Conservation (phyloP, 2,329 filamentous ascomycete species). For the Fusarium sp. region DNA sequence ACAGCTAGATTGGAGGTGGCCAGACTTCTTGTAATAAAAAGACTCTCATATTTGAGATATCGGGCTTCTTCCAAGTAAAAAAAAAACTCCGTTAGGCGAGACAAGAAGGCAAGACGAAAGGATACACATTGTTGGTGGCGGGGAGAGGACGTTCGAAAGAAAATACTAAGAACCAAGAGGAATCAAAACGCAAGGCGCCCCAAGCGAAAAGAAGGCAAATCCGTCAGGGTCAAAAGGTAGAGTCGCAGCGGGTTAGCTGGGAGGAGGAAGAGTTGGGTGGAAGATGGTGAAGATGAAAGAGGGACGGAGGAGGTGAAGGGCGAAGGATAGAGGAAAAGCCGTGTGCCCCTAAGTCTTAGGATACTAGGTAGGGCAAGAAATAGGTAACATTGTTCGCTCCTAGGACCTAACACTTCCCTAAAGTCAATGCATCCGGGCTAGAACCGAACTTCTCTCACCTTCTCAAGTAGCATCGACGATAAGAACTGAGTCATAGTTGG, state of each 20-base stretch:
- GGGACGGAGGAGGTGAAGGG: neutral
- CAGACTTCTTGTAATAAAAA: too few species aligned
- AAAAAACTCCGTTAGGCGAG: neutral
- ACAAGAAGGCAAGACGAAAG: neutral
- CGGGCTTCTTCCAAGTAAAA: neutral
- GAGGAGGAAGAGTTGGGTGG: too few species aligned
- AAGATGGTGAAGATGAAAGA: neutral
- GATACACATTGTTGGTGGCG: neutral
- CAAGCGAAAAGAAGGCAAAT: neutral
- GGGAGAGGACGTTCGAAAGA: neutral
- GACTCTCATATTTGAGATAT: too few species aligned
- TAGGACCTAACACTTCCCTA: neutral
- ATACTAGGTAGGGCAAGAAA: neutral
- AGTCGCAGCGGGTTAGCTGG: neutral
- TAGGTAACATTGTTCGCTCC: neutral
- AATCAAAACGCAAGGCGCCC: neutral
- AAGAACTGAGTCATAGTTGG: slow-evolving; percentile 20
- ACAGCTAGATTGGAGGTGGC: too few species aligned
- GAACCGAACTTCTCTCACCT: slow-evolving; percentile 1
- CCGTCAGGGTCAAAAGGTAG: neutral
- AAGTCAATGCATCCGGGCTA: neutral
- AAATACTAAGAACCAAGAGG: neutral
- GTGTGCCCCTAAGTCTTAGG: neutral
- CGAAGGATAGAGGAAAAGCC: neutral
- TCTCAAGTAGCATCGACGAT: slow-evolving; percentile 17